Evolutionary conservation across 1,284 basidiomycete species (phyloP), one percentile per base, ranked within the genome.

Genomic region (Ceratobasidium sp.): DNA sequence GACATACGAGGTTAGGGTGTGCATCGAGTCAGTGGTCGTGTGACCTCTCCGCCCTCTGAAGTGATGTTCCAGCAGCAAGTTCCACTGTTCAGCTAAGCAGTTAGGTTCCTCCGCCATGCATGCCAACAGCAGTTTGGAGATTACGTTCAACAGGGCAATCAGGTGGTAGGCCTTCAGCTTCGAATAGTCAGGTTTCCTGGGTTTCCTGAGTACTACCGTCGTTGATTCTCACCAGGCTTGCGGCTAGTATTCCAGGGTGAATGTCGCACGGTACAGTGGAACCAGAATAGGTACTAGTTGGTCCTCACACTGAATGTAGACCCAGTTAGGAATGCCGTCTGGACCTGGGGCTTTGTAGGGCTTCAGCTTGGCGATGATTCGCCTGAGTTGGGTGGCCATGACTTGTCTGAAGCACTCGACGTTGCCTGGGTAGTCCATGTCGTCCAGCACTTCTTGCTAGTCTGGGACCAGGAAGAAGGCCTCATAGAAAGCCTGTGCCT

Each of bases 341-440:
- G 79, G 79, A 0, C 81, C 80, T 0, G 80, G 77, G 0, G 80
- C 83, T 59, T 84, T 84, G 73, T 56, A 69, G 6, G 75, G 74
- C 36, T 63, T 59, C 0, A 75, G 56, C 6, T 58, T 42, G 18
- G 48, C 21, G 11, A 75, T 64, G 2, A 60, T 48, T n/a, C 56
- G 16, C 12, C 28, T 4, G 4, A 74, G 67, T 33, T 74, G 51
- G 18, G 59, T 21, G 16, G 48, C 21, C 12, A 59, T 67, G 46
- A 72, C 21, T 9, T 18, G 60, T 21, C 36, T 12, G 33, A 72
- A 72, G 8, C 12, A 1, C 23, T 44, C 42, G 6, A 61, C 38
- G 4, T 46, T n/a, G 12, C 16, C 21, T 7, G 67, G 67, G 36
- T 44, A 72, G 28, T 58, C 54, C 36, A 12, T 42, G 53, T 25